Evolutionary conservation across 306 rosid species (phyloP).

Genomic region (Macrotyloma uniflorum): DNA sequence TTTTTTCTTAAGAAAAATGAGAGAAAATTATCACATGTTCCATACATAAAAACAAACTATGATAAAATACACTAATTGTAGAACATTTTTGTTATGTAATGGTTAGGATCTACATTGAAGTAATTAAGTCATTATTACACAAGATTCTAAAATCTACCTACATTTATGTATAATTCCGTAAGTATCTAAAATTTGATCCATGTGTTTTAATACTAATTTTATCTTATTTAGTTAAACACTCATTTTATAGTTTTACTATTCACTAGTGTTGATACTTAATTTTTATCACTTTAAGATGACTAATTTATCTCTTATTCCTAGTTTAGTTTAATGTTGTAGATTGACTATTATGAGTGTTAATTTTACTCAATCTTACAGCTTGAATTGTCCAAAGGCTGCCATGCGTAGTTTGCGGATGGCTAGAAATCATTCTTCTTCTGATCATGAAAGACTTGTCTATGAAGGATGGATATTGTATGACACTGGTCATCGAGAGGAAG

Average conservation of each 20-base stretch:
- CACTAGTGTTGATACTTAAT: background rate
- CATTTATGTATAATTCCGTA: too few relatives aligned
- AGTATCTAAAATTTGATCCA: too few relatives aligned
- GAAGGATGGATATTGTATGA: constrained; percentile 97
- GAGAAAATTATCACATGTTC: too few relatives aligned
- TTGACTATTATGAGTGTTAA: constrained; percentile 7
- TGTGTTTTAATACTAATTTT: constrained; percentile 3
- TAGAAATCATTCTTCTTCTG: constrained; percentile 72
- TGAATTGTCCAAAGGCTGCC: constrained; percentile 90
- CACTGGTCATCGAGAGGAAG: constrained; percentile 92
- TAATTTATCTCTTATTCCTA: background rate
- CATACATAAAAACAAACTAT: too few relatives aligned
- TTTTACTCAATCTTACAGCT: constrained; percentile 50
- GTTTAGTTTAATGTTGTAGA: background rate
- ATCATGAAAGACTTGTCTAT: constrained; percentile 82
- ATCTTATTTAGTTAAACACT: constrained; percentile 1
- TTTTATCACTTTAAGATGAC: background rate
- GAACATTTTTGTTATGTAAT: too few relatives aligned
- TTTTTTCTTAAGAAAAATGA: too few relatives aligned
- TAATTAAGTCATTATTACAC: too few relatives aligned
- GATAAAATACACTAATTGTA: too few relatives aligned
- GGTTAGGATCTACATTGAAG: too few relatives aligned
- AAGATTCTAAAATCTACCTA: too few relatives aligned
- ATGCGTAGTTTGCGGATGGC: constrained; percentile 86
- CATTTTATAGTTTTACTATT: background rate